Base-by-base conservation (phyloP, 768 basidiomycete species). In the Nidula microcarpa region DNA sequence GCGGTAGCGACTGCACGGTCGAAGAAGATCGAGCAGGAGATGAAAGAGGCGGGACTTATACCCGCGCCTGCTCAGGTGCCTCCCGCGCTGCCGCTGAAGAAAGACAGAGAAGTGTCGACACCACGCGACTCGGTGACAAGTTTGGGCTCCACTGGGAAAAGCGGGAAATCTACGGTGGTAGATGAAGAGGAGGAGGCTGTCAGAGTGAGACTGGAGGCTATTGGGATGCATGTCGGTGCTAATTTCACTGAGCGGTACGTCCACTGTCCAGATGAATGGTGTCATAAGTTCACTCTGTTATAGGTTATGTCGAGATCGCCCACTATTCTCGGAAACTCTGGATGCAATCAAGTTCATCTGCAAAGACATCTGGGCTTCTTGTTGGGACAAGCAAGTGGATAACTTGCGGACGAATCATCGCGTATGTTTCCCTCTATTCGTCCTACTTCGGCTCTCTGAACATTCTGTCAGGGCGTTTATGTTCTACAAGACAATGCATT, bases 301-400 rank as follows among this genome's bases (percentile, higher is more conserved):
- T 61, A 96, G 94, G 57, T 66, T 96, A 53, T 88, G 87, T 64
- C 79, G 87, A 35, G 86, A 91, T 56, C 76, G 86, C 59, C 74
- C 83, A 33, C 76, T 90, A 50, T 91, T 96, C 53, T 68, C 82
- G 0, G 89, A 95, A 64, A 89, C 92, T 0, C 76, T 98, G 6
- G 95, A 98, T 55, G 86, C 82, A 8, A 86, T 98, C 72, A 97
- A 98, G 68, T 97, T 97, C 63, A 79, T 98, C 53, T 98, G 94
- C 74, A 98, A 98, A 64, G 94, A 98, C 53, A 72, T 98, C n/a
- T 98, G 94, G 91, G 75, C 83, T 0, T 84, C 87, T 17, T 89
- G 88, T 52, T 97, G 91, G 86, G 90, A 94, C 50, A 95, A 95
- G 65, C 95, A 96, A 65, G 91, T 97, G 1, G 94, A 97, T 62